These are phyloP conservation scores for Mollisiaceae sp. DNA, from an alignment of 2,329 filamentous ascomycete species.

Conservation along the genomic window DNA sequence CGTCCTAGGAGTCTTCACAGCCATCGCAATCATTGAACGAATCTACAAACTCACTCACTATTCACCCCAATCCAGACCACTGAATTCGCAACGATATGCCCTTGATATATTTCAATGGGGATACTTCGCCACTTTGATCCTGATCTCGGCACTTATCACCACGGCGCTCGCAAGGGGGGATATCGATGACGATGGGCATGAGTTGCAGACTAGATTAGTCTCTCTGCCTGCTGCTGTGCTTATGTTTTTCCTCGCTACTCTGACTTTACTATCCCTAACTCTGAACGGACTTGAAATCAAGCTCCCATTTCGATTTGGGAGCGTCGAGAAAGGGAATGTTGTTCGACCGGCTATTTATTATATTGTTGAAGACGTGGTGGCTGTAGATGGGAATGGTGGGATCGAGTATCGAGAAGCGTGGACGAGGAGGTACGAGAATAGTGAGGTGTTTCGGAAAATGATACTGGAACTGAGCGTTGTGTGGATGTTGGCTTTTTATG, in stretches of 20 bases:
- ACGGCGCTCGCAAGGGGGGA: constrained; percentile 30
- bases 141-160: constrained; percentile 33
- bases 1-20: constrained; percentile 33
- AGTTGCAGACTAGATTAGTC: constrained; percentile 28
- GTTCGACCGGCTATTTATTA: constrained; percentile 62
- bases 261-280: constrained; percentile 29
- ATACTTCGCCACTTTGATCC: constrained; percentile 32
- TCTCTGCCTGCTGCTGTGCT: constrained; percentile 28
- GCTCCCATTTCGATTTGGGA: constrained; percentile 34
- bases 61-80: constrained; percentile 27
- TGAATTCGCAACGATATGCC: constrained; percentile 23
- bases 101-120: constrained; percentile 37
- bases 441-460: constrained; percentile 49
- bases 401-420: constrained; percentile 51
- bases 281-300: constrained; percentile 24
- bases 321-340: constrained; percentile 24
- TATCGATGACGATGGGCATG: constrained; percentile 28
- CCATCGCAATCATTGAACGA: constrained; percentile 30
- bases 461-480: constrained; percentile 37
- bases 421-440: constrained; percentile 47
- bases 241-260: constrained; percentile 33
- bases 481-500: constrained; percentile 34
- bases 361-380: constrained; percentile 72
- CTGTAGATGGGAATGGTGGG: constrained; percentile 68
- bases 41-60: constrained; percentile 29